These are phyloP conservation scores for Trichosporon faecale DNA, from an alignment of 1,284 basidiomycete genomes.

Conservation along the genomic window DNA sequence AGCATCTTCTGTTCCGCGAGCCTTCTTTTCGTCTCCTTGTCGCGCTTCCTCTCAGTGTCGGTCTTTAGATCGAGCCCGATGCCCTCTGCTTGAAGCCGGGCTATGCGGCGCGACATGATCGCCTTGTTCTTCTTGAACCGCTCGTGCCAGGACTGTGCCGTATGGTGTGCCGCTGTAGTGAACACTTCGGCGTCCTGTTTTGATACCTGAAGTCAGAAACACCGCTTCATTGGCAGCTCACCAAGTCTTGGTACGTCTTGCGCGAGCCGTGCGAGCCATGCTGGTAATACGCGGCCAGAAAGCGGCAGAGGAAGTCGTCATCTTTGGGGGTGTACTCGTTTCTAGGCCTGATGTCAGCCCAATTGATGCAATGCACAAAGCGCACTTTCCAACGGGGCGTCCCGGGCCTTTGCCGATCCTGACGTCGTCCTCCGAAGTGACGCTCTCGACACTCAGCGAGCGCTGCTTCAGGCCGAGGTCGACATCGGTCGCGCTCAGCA, in stretches of 20 bases:
- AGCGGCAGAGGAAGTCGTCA: conserved; percentile 47
- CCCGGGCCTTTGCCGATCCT: conserved; percentile 34
- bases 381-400: conserved; percentile 43
- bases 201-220: conserved; percentile 15
- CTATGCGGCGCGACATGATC: conserved; percentile 28
- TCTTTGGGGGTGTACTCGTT: conserved; percentile 43
- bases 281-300: conserved; percentile 35
- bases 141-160: conserved; percentile 47
- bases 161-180: conserved; percentile 32
- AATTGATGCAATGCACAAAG: conserved; percentile 17
- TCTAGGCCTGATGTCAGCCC: conserved; percentile 30
- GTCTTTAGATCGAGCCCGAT: conserved; percentile 37
- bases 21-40: conserved; percentile 12
- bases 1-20: neutral
- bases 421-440: conserved; percentile 28
- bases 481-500: conserved; percentile 18
- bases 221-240: conserved; percentile 16
- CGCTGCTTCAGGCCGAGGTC: conserved; percentile 9
- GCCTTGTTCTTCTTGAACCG: conserved; percentile 42
- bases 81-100: conserved; percentile 18
- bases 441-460: conserved; percentile 22
- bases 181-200: conserved; percentile 16
- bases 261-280: conserved; percentile 34
- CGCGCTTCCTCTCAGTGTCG: conserved; percentile 26
- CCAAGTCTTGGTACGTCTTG: conserved; percentile 42